Evolutionary conservation across 495 filamentous ascomycete species (phyloP), one percentile per base, ranked within the genome.

Genomic region (Penicillium canariense): DNA sequence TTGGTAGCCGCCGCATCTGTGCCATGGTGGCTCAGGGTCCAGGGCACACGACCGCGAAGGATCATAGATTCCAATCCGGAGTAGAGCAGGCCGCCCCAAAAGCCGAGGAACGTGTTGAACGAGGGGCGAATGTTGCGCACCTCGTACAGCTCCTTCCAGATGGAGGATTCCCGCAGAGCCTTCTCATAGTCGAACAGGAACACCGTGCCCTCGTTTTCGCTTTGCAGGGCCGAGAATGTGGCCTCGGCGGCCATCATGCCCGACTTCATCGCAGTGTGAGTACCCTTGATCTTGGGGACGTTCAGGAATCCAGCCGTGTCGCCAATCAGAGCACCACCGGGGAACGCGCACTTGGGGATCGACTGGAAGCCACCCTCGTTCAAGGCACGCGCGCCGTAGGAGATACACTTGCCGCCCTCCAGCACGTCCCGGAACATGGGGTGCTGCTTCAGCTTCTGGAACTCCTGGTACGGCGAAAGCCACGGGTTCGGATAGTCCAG

Each of bases 361-460:
- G 90, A 96, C 71, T 99, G 94, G 69, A 91, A 99, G 32, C 94
- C 94, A 63, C 94, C 94, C 72, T 99, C 94, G 60, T 94, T 92
- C 15, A 99, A 79, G 8, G 93, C 90, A 50, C 95, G 82, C 11
- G 94, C 94, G 53, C 89, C 94, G 69, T 99, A 99, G 12, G 95
- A 96, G 54, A 99, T 92, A 70, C 95, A 97, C 73, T 96, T 96
- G 50, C 94, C 94, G 54, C 94, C 93, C 68, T 96, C 86, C 17
- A 99, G 78, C 15, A 90, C 83, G 4, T 83, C 78, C 55, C 75
- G 81, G 74, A 94, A 97, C 38, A 95, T 71, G 20, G 94, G 93
- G 69, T 99, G 94, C 58, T 96, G 91, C 78, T 99, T 99, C 77
- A 97, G 84, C 76, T 96, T 96, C 68, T 99, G 95, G 72, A 99